Evolutionary conservation across 768 basidiomycete species (phyloP), one percentile per base, ranked within the genome.

Genomic region (Termitomyces titanicus): DNA sequence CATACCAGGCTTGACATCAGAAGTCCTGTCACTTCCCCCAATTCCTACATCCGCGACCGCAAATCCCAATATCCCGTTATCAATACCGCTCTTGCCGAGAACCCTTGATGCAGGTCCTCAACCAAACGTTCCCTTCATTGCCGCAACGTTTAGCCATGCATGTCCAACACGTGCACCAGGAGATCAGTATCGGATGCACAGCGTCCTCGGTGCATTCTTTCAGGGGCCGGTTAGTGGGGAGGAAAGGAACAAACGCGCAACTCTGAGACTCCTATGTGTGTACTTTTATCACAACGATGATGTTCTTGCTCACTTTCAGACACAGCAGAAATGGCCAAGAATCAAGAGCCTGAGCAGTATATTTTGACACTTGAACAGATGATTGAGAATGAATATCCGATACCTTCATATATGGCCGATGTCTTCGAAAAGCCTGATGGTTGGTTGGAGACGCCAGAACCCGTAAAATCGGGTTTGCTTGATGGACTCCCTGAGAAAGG

Each of bases 141-240:
- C 81, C 38, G 87, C 75, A 33, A 91, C 81, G 5, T 99, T 98
- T 74, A 91, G 89, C 54, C 92, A 97, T 72, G 94, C 92, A 13
- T 92, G 90, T 59, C 96, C 95, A 0, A 95, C 94, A 0, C 84
- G 88, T 18, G 94, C 95, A 0, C 95, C 94, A 0, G 97, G 96
- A 0, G 96, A 98, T 61, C 78, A 80, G 51, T 86, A 80, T 34
- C 78, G 85, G 40, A 88, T 98, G 85, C 89, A 94, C 64, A 91
- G 89, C 25, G 87, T 93, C 38, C 78, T 96, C 22, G 85, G 87
- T 61, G 72, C 85, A 0, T 92, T 98, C 65, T 88, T 98, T 69
- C 86, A 85, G 46, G 79, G 82, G 0, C 94, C 93, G 2, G 75
- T 97, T 10, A 89, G 84, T 4, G 79, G 81, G 0, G 85, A 88